phyloP scores from a whole-genome alignment of 176 grass and related monocot species.

The Tillandsia fasciculata region DNA sequence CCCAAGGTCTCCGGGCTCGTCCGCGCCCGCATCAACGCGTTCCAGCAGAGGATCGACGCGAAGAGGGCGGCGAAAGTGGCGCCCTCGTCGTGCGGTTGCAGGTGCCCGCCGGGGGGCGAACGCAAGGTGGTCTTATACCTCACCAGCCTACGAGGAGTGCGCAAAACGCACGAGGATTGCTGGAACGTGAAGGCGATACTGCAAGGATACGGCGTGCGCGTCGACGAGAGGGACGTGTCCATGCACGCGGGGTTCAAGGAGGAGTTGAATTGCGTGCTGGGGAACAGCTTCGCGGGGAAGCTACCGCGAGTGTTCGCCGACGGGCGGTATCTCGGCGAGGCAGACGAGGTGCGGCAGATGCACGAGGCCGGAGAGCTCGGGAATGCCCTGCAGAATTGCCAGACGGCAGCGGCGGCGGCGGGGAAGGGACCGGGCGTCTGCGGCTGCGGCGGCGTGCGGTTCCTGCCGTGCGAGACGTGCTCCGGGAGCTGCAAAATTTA shows the following conservation, averaged over 20 bases:
- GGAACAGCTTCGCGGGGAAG: slow-evolving; percentile 10
- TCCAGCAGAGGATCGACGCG: slow-evolving; percentile 74
- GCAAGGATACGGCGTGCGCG: slow-evolving; percentile 50
- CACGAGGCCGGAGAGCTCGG: slow-evolving; percentile 66
- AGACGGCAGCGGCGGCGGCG: slow-evolving; percentile 22
- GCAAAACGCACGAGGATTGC: slow-evolving; percentile 89
- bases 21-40: slow-evolving; percentile 50
- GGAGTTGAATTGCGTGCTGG: slow-evolving; percentile 48
- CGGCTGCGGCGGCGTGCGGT: slow-evolving; percentile 62
- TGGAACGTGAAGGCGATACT: slow-evolving; percentile 51
- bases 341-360: slow-evolving; percentile 54
- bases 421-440: slow-evolving; percentile 10
- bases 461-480: slow-evolving; percentile 86
- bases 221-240: slow-evolving; percentile 89
- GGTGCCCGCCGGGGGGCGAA: slow-evolving; percentile 24
- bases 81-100: not conserved
- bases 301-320: slow-evolving; percentile 67
- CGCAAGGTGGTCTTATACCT: slow-evolving; percentile 67
- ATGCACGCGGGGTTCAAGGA: slow-evolving; percentile 86
- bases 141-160: slow-evolving; percentile 79
- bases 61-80: slow-evolving; percentile 36
- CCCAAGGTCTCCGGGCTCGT: slow-evolving; percentile 60
- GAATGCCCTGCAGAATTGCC: slow-evolving; percentile 37
- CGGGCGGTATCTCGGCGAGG: slow-evolving; percentile 53
- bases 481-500: slow-evolving; percentile 98